Base-by-base conservation (phyloP, 805 yeast species). In the Cyberlindnera bimundalis region DNA sequence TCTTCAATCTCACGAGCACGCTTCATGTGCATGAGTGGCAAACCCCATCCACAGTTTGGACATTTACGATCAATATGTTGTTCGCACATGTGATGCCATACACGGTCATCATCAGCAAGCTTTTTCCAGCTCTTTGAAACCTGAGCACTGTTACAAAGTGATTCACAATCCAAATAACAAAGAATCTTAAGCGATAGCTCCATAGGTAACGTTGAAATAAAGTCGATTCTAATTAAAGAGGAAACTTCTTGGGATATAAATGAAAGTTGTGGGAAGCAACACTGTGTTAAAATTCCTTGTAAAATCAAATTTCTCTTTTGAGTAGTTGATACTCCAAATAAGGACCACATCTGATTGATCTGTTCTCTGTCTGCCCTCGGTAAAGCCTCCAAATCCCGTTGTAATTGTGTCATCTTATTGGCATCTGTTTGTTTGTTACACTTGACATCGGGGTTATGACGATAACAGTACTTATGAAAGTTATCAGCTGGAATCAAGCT, bases 21-120 rank as follows among this genome's bases (percentile, higher is more conserved):
- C 59, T 82, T 84, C 79, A 89, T 87, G 56, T 89, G 96, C 78
- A 93, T 76, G 45, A 93, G 67, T 3, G 99, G 99, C 49, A 93
- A 71, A 5, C 99, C 99, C 99, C 99, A 93, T 13, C 99, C 99
- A 66, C 99, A 93, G 58, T 87, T 87, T 29, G 96, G 96, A 66
- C 99, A 93, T 62, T 93, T 93, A 45, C 95, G 74, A 65, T 93
- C 99, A 40, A 93, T 93, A 62, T 93, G 99, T 65, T 93, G 99
- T 60, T 89, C 96, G 59, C 99, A 93, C 89, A 93, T 83, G 51
- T 91, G 90, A 60, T 91, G 93, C 99, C 99, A 93, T 3, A 93
- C 97, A 36, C 95, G 67, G 58, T 93, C 98, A 59, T 91, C 97
- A 62, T 93, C 96, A 2, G 99, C 98, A 43, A 93, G 67, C 42